Evolutionary conservation across 441 rosid species (phyloP), one percentile per base, ranked within the genome.

Genomic region (Arabidopsis hybrid): DNA sequence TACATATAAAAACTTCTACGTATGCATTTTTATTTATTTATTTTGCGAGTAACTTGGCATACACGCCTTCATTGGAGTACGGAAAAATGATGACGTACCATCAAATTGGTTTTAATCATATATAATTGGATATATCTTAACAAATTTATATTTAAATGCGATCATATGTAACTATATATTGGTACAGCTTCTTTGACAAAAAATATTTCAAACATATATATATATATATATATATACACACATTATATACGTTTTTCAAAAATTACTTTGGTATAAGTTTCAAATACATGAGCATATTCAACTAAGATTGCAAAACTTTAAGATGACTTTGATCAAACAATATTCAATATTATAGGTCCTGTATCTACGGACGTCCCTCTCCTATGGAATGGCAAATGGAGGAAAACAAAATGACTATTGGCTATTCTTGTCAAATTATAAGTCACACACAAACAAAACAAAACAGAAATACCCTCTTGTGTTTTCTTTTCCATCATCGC

Each of bases 391-490:
- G 80, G 35, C 61, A 57, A 69, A 70, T 53, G 69, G 43, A 75
- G 60, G 29, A 46, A 47, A 56, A 32, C 1, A 18, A 61, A 50
- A 21, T 49, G 62, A 71, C 43, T 71, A n/a, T 50, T 65, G 4
- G 56, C 80, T 71, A 77, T 77, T 71, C 68, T 77, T 71, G 77
- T 72, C 77, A 77, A 71, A 77, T 50, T 70, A 71, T 66, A 77
- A 77, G 67, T 77, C 76, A 52, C 75, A 70, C 60, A 65, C 49
- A 52, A 71, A 71, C 64, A 47, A 67, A 71, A 47, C 63, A 69
- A 57, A 9, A 77, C 38, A 76, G 6, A 70, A 68, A 69, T 21
- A 36, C 39, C 68, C 8, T 67, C 69, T 61, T 62, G 51, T 36
- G 7, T 29, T 43, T 61, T 60, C 39, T 69, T 63, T 56, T 60